These are phyloP conservation scores for Penicillium sp. DNA, from an alignment of 2,329 filamentous ascomycete genomes.

Conservation along the genomic window DNA sequence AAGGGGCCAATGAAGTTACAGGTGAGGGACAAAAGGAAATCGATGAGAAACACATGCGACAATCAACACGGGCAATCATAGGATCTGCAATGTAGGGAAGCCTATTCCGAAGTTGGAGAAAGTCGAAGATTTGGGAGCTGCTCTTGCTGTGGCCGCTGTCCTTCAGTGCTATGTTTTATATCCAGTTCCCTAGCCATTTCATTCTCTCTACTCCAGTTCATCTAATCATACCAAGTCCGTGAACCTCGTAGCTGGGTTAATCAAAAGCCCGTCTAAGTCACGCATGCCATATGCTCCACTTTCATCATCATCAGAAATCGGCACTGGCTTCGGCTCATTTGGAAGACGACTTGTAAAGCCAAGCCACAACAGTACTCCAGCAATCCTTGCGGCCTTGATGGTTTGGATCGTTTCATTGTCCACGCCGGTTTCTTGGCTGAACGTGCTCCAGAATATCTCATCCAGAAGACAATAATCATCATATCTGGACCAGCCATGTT, in stretches of 20 bases:
- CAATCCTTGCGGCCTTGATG: slow-evolving; percentile 32
- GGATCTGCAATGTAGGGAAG: slow-evolving; percentile 21
- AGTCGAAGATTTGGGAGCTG: neutral
- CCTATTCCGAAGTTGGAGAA: neutral
- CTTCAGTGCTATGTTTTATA: neutral
- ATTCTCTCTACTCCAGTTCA: neutral
- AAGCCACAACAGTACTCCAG: slow-evolving; percentile 32
- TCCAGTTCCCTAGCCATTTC: neutral
- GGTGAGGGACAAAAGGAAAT: too few species aligned
- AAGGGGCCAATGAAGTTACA: too few species aligned
- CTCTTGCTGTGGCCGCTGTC: neutral
- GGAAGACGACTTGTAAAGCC: slow-evolving; percentile 41
- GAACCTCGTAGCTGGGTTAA: slow-evolving; percentile 25
- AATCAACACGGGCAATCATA: slow-evolving; percentile 4
- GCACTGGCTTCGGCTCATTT: slow-evolving; percentile 33
- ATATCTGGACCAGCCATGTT: slow-evolving; percentile 33
- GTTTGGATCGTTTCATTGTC: slow-evolving; percentile 18
- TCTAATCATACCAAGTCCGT: neutral
- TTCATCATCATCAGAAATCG: slow-evolving; percentile 33
- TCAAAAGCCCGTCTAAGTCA: slow-evolving; percentile 35
- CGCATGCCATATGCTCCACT: slow-evolving; percentile 38
- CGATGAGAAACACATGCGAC: slow-evolving; percentile 1
- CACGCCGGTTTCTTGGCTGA: slow-evolving; percentile 27
- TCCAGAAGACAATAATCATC: slow-evolving; percentile 31
- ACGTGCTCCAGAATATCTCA: slow-evolving; percentile 32